Conservation (phyloP, 2,329 filamentous ascomycete species). For the Pestalotiopsis fici region DNA sequence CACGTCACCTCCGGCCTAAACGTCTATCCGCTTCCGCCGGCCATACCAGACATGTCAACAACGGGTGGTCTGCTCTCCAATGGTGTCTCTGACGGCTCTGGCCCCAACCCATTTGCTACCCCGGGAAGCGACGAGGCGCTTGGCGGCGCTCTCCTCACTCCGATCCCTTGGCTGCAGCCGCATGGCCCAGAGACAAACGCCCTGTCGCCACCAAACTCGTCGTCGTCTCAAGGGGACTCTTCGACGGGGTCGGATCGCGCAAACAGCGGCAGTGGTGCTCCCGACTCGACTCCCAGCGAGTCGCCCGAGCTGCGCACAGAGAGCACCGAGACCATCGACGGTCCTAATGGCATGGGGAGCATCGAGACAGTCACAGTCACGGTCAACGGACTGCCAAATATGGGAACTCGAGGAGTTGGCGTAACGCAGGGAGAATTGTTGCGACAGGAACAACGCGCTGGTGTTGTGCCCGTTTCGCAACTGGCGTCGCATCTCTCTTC, state of each 20-base stretch:
- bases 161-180: slow-evolving; percentile 79
- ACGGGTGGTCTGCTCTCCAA: slow-evolving; percentile 56
- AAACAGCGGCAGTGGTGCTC: slow-evolving; percentile 19
- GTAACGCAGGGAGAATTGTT: slow-evolving; percentile 84
- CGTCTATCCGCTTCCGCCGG: slow-evolving; percentile 78
- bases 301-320: slow-evolving; percentile 66
- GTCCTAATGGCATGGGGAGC: slow-evolving; percentile 75
- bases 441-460: slow-evolving; percentile 82
- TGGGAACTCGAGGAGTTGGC: slow-evolving; percentile 49
- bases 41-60: slow-evolving; percentile 58
- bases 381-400: slow-evolving; percentile 67
- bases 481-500: slow-evolving; percentile 41
- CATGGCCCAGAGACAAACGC: slow-evolving; percentile 24
- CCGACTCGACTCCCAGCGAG: slow-evolving; percentile 46
- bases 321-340: slow-evolving; percentile 78
- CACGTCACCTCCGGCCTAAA: slow-evolving; percentile 83
- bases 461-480: slow-evolving; percentile 72
- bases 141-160: slow-evolving; percentile 87
- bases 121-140: slow-evolving; percentile 86
- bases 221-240: slow-evolving; percentile 12
- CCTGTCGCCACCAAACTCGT: slow-evolving; percentile 15
- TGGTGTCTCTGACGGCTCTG: slow-evolving; percentile 54
- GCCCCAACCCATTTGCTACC: slow-evolving; percentile 35
- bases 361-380: slow-evolving; percentile 81
- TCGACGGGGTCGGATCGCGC: slow-evolving; percentile 25